phyloP scores from a whole-genome alignment of 1,139 yeast species.

The Candida gigantensis region DNA sequence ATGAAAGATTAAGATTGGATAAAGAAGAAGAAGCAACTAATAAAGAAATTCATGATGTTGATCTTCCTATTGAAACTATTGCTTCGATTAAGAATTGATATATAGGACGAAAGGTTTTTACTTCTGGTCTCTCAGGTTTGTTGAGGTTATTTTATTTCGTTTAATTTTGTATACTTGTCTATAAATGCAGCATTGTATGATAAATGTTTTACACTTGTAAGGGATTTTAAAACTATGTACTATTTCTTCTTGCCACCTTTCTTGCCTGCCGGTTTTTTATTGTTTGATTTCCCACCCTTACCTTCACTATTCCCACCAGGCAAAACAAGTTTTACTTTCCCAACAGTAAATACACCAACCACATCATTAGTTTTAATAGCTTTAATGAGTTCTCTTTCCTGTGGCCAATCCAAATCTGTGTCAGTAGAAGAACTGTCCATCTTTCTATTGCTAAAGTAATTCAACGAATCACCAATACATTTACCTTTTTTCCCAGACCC shows the following conservation, averaged over 20 bases:
- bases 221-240: too few relatives aligned
- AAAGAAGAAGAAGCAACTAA: constrained; percentile 11
- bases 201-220: too few relatives aligned
- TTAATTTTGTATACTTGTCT: too few relatives aligned
- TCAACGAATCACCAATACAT: constrained; percentile 67
- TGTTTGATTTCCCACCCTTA: constrained; percentile 6
- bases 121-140: too few relatives aligned
- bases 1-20: constrained; percentile 24
- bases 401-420: constrained; percentile 67
- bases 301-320: constrained; percentile 25
- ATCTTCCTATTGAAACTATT: constrained; percentile 3
- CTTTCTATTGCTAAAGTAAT: constrained; percentile 58
- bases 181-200: too few relatives aligned
- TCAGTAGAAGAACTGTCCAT: constrained; percentile 53
- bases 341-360: constrained; percentile 40
- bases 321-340: constrained; percentile 40
- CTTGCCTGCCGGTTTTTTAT: constrained; percentile 6
- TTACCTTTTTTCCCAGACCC: constrained; percentile 91
- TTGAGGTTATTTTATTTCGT: too few relatives aligned
- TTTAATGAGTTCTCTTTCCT: constrained; percentile 61
- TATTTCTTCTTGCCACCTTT: constrained; percentile 13
- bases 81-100: neutral
- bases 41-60: neutral
- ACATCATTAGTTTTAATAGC: constrained; percentile 54
- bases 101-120: neutral